Conservation (phyloP, 2,329 filamentous ascomycete species). For the Aspergillus sp. region DNA sequence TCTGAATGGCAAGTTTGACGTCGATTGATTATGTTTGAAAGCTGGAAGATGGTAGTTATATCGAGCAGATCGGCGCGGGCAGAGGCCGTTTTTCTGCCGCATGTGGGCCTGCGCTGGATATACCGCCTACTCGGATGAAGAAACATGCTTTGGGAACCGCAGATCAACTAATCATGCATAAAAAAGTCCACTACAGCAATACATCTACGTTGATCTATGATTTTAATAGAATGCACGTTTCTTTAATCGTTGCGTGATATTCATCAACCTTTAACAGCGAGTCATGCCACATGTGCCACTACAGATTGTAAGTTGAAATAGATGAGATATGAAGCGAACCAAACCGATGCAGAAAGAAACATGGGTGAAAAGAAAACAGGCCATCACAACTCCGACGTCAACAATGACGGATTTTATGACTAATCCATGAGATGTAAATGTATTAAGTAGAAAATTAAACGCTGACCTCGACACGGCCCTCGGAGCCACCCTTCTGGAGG, state of each 20-base stretch:
- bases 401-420: constrained; percentile 38
- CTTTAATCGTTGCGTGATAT: constrained; percentile 17
- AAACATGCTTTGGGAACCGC: background rate
- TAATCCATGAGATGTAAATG: constrained; percentile 22
- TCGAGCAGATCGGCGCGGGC: background rate
- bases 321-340: constrained; percentile 29
- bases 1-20: background rate
- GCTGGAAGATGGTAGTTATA: background rate
- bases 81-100: constrained; percentile 2
- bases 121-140: background rate
- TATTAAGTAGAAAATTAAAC: constrained; percentile 54
- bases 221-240: background rate
- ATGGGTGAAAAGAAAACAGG: constrained; percentile 25
- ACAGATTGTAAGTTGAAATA: constrained; percentile 30
- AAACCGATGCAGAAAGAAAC: constrained; percentile 23
- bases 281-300: constrained; percentile 36
- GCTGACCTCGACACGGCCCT: constrained; percentile 88
- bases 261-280: constrained; percentile 30
- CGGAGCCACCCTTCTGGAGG: constrained; percentile 70
- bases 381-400: constrained; percentile 43
- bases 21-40: background rate
- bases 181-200: background rate
- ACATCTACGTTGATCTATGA: background rate
- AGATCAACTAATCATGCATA: background rate
- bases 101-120: background rate